Conservation (phyloP, 306 rosid species). For the Albizia julibrissin region DNA sequence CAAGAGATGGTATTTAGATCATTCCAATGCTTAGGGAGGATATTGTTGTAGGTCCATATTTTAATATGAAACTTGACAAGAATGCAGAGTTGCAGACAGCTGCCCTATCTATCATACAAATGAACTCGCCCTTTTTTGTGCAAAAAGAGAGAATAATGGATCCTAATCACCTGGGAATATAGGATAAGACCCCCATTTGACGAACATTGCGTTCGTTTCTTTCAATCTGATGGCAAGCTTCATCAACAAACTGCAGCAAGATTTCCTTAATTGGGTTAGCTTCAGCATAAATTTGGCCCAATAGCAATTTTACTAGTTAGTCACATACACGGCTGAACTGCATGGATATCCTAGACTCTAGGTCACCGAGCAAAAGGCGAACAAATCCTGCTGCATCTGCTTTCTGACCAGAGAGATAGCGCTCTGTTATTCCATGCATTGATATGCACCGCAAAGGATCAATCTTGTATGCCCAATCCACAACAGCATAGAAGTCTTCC, state of each 20-base stretch:
- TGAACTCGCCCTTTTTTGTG: conserved; percentile 17
- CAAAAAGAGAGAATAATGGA: conserved; percentile 13
- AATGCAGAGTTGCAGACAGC: conserved; percentile 1
- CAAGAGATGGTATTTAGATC: conserved; percentile 17
- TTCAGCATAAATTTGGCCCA: conserved; percentile 28
- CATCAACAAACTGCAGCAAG: conserved; percentile 86
- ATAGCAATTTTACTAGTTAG: conserved; percentile 24
- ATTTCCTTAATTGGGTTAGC: conserved; percentile 28
- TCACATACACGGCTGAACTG: conserved; percentile 89
- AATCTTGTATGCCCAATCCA: conserved; percentile 99
- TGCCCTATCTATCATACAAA: conserved; percentile 5
- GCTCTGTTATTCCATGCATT: conserved; percentile 99
- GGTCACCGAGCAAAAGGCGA: conserved; percentile 89
- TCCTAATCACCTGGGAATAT: conserved; percentile 79
- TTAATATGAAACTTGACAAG: background rate
- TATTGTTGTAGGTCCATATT: background rate
- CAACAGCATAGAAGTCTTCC: conserved; percentile 98
- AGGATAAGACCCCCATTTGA: conserved; percentile 88
- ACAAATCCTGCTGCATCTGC: conserved; percentile 99
- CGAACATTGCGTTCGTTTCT: conserved; percentile 92
- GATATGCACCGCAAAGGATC: conserved; percentile 99
- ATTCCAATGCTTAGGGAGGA: conserved; percentile 3
- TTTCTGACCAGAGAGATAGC: conserved; percentile 97
- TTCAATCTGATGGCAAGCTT: conserved; percentile 99
- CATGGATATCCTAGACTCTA: conserved; percentile 86